Percentiles rank a stretch among this genome's conserved stretches.
Evolutionary conservation across 23 red algal genomes (phyloP).

Genomic region (Cyanidium caldarium): DNA sequence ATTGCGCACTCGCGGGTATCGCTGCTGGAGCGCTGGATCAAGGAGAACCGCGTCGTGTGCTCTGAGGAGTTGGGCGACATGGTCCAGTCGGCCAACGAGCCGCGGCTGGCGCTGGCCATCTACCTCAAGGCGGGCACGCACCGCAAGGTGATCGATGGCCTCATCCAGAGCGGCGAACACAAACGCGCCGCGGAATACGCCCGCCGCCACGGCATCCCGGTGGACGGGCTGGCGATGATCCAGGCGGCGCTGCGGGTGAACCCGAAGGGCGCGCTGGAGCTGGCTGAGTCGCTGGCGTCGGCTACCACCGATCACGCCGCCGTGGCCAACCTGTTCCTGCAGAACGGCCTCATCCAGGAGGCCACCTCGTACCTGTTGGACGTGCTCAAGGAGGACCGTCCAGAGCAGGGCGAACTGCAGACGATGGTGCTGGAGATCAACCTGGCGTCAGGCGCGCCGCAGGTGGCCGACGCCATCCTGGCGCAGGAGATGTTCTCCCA

Average conservation of each 20-base stretch:
- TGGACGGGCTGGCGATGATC: conserved; percentile 53
- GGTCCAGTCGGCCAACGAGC: conserved; percentile 33
- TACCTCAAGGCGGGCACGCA: conserved; percentile 82
- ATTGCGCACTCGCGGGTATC: conserved; percentile 33
- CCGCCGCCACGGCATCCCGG: conserved; percentile 41
- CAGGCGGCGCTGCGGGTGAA: conserved; percentile 51
- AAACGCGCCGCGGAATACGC: conserved; percentile 52
- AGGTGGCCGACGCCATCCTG: conserved; percentile 89
- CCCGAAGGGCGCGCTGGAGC: conserved; percentile 52
- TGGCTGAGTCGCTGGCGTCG: conserved; percentile 43
- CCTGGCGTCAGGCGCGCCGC: conserved; percentile 65
- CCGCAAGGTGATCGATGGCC: conserved; percentile 78
- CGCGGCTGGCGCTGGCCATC: conserved; percentile 56
- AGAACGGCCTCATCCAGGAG: conserved; percentile 76
- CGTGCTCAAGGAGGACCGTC: conserved; percentile 56
- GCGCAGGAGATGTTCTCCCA: conserved; percentile 80
- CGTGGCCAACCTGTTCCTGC: conserved; percentile 94
- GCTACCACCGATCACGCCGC: conserved; percentile 48
- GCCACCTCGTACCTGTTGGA: conserved; percentile 84
- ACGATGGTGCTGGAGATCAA: conserved; percentile 88
- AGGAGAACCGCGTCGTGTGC: conserved; percentile 79
- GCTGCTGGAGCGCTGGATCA: conserved; percentile 87
- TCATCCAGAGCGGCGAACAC: conserved; percentile 64
- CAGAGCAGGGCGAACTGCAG: conserved; percentile 75
- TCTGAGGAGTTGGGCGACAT: conserved; percentile 87